phyloP scores from a whole-genome alignment of 1,284 basidiomycete species.

The Porogramme epimiltina region DNA sequence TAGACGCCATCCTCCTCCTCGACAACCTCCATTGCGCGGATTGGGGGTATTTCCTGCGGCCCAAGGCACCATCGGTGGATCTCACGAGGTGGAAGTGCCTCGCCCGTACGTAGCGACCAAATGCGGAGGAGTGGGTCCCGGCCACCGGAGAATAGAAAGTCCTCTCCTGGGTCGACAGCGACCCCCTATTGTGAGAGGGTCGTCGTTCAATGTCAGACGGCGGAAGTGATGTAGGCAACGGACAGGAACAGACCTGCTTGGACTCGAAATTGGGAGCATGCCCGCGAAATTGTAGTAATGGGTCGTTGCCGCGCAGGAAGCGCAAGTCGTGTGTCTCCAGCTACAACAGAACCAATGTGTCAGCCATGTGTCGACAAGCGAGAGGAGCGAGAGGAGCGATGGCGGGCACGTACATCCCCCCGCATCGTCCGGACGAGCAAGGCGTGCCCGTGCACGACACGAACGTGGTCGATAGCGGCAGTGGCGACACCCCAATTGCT shows the following conservation, averaged over 20 bases:
- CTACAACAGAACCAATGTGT: constrained; percentile 33
- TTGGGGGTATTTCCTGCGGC: constrained; percentile 1
- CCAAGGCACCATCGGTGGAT: neutral
- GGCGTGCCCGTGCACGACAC: constrained; percentile 48
- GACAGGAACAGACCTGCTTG: constrained; percentile 30
- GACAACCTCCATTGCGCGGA: constrained; percentile 22
- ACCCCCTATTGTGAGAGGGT: constrained; percentile 50
- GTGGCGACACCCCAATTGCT: constrained; percentile 28
- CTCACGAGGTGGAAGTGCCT: constrained; percentile 4
- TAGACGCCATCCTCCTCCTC: constrained; percentile 8
- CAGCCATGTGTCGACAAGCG: neutral
- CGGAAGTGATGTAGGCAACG: too few relatives aligned
- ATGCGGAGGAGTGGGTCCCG: constrained; percentile 61
- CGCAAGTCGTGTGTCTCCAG: constrained; percentile 68
- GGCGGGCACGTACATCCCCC: constrained; percentile 51
- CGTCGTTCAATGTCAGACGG: neutral
- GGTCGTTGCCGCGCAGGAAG: constrained; percentile 44
- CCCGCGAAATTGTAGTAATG: constrained; percentile 50
- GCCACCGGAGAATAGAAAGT: constrained; percentile 75
- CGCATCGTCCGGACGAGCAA: constrained; percentile 61
- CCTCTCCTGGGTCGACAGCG: constrained; percentile 55
- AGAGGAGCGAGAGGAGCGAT: neutral
- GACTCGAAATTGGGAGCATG: constrained; percentile 59
- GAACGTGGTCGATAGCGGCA: constrained; percentile 33
- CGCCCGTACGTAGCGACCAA: constrained; percentile 65